phyloP scores from a whole-genome alignment of 1,284 basidiomycete species.

The Papiliotrema terrestris region DNA sequence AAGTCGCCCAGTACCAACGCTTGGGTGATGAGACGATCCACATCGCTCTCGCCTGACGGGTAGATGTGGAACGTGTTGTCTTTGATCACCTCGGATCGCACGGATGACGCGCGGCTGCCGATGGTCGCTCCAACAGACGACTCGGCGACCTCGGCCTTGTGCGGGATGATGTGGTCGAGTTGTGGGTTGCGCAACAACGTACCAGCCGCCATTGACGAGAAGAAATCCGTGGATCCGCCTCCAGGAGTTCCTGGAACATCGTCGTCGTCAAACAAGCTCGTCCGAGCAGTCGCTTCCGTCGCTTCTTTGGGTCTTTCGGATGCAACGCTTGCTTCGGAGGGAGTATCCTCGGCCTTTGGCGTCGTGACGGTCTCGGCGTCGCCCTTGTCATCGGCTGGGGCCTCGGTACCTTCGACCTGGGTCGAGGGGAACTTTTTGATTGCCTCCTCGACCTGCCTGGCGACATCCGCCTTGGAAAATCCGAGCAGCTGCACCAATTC shows the following conservation, averaged over 20 bases:
- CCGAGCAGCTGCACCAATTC: slow-evolving; percentile 89
- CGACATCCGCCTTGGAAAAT: slow-evolving; percentile 86
- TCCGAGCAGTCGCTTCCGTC: slow-evolving; percentile 59
- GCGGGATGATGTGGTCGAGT: slow-evolving; percentile 66
- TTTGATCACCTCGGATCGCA: slow-evolving; percentile 65
- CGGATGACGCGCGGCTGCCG: slow-evolving; percentile 79
- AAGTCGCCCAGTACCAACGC: slow-evolving; percentile 94
- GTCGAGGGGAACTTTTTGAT: slow-evolving; percentile 61
- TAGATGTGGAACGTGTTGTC: slow-evolving; percentile 86
- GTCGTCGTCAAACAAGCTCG: slow-evolving; percentile 70
- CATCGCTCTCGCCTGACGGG: slow-evolving; percentile 80
- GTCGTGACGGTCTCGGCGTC: slow-evolving; percentile 10
- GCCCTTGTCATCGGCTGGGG: slow-evolving; percentile 48
- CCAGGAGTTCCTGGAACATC: slow-evolving; percentile 37
- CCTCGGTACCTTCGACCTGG: slow-evolving; percentile 11
- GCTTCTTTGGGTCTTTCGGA: slow-evolving; percentile 64
- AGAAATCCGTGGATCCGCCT: slow-evolving; percentile 79
- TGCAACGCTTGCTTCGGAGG: slow-evolving; percentile 60
- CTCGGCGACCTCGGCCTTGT: slow-evolving; percentile 71
- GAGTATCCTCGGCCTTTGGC: slow-evolving; percentile 55
- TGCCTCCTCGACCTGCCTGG: slow-evolving; percentile 73
- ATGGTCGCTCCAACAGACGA: slow-evolving; percentile 87
- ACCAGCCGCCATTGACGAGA: slow-evolving; percentile 67
- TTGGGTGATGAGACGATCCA: slow-evolving; percentile 84
- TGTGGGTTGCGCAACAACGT: slow-evolving; percentile 55